A percentile compares a stretch with the other conserved stretches of the same genome.
phyloP scores from a whole-genome alignment of 1,284 basidiomycete species.

The Ceratobasidium sp. region DNA sequence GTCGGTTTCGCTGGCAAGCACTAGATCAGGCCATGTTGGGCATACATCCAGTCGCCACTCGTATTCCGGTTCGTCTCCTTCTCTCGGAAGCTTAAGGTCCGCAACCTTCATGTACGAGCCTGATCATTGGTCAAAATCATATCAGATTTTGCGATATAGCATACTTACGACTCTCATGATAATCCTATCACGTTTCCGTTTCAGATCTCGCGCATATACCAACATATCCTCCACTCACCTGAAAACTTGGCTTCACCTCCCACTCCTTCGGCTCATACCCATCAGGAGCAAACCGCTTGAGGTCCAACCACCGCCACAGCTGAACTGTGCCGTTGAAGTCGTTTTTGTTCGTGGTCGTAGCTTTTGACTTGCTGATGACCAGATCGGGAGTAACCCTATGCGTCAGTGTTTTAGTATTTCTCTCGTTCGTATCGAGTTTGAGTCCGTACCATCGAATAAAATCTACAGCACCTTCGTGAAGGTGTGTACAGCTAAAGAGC shows the following conservation, averaged over 20 bases:
- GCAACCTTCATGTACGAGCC: slow-evolving; percentile 23
- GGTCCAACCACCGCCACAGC: slow-evolving; percentile 36
- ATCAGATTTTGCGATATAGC: neutral
- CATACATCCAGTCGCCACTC: slow-evolving; percentile 13
- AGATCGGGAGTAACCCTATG: slow-evolving; percentile 25
- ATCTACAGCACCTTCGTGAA: slow-evolving; percentile 31
- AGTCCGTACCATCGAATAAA: slow-evolving; percentile 29
- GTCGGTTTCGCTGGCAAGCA: slow-evolving; percentile 19
- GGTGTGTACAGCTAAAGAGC: slow-evolving; percentile 35
- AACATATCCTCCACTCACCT: slow-evolving; percentile 12
- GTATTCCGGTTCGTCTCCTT: neutral
- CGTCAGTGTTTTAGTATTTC: too few species aligned
- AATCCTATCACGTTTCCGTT: slow-evolving; percentile 5
- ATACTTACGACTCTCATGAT: slow-evolving; percentile 33
- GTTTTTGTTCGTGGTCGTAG: neutral
- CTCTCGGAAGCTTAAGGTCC: neutral
- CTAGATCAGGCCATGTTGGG: slow-evolving; percentile 3
- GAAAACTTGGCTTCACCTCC: slow-evolving; percentile 30
- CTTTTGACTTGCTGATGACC: slow-evolving; percentile 14
- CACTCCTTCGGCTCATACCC: slow-evolving; percentile 14
- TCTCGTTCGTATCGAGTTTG: neutral
- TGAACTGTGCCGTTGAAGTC: slow-evolving; percentile 6
- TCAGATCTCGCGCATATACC: neutral
- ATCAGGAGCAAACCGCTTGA: slow-evolving; percentile 24
- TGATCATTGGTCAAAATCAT: neutral